A percentile compares a stretch with the other conserved stretches of the same genome.
These are phyloP conservation scores for Casuarina glauca DNA, from an alignment of 306 rosid genomes.

Conservation along the genomic window DNA sequence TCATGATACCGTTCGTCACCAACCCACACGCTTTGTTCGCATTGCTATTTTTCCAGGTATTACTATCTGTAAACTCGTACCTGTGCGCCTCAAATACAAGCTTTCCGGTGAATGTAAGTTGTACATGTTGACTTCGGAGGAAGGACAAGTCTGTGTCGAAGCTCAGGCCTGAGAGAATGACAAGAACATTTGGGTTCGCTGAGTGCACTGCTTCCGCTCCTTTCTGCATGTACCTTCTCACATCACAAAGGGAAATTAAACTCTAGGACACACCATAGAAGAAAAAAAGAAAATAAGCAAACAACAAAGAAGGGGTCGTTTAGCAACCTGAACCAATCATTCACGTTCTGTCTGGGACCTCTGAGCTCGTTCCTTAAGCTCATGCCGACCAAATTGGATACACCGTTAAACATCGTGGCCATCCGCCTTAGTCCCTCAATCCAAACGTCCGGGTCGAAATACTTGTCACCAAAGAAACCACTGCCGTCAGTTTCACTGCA, in stretches of 20 bases:
- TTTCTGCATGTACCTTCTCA: conserved; percentile 70
- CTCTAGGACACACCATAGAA: too few relatives aligned
- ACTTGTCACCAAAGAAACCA: conserved; percentile 77
- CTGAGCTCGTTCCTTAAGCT: conserved; percentile 89
- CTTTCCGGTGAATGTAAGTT: conserved; percentile 55
- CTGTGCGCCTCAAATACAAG: conserved; percentile 77
- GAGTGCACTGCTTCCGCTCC: conserved; percentile 94
- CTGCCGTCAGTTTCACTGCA: conserved; percentile 64
- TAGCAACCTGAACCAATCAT: conserved; percentile 76
- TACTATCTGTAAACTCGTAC: conserved; percentile 72
- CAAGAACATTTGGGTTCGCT: conserved; percentile 72
- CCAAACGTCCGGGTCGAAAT: conserved; percentile 69
- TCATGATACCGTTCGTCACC: conserved; percentile 47
- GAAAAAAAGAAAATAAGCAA: too few relatives aligned
- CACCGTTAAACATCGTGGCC: conserved; percentile 70
- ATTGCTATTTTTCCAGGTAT: conserved; percentile 64
- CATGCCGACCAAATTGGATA: conserved; percentile 65
- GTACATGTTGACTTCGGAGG: conserved; percentile 39
- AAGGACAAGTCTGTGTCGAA: conserved; percentile 72
- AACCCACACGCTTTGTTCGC: conserved; percentile 83
- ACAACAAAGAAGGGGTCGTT: not conserved
- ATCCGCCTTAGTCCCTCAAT: conserved; percentile 64
- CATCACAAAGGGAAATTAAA: not conserved
- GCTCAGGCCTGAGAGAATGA: conserved; percentile 73
- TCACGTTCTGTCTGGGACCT: conserved; percentile 71